Evolutionary conservation across 129 eudicot species (phyloP).

Genomic region (Glebionis coronaria): DNA sequence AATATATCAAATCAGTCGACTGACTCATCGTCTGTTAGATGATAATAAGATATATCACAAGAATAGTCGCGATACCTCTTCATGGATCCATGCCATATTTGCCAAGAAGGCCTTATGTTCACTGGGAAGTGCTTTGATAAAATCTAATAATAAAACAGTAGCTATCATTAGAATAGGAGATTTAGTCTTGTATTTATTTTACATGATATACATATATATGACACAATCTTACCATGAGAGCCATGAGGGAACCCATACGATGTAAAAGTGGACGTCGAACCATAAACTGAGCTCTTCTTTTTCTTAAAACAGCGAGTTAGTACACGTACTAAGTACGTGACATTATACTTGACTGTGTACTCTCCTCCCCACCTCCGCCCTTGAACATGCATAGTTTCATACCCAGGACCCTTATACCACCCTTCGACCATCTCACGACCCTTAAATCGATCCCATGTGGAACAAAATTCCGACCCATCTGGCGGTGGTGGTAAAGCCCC

Average conservation of each 20-base stretch:
- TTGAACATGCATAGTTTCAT: slow-evolving; percentile 76
- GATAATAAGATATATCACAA: background rate
- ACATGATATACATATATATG: background rate
- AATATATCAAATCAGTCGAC: background rate
- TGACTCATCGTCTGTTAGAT: background rate
- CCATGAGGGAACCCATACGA: slow-evolving; percentile 92
- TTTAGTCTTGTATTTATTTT: no score
- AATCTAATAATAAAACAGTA: slow-evolving; percentile 35
- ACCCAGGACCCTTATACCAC: slow-evolving; percentile 72
- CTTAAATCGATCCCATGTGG: slow-evolving; percentile 66
- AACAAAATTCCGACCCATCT: slow-evolving; percentile 49
- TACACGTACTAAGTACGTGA: no score
- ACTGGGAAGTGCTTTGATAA: slow-evolving; percentile 75
- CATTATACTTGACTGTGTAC: slow-evolving; percentile 43
- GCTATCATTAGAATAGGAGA: background rate
- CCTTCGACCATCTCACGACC: slow-evolving; percentile 72
- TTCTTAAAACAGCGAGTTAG: no score
- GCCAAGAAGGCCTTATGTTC: slow-evolving; percentile 83
- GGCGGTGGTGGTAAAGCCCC: slow-evolving; percentile 59
- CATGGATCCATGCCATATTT: slow-evolving; percentile 85
- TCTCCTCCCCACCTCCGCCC: slow-evolving; percentile 87
- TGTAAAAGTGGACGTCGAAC: slow-evolving; percentile 69
- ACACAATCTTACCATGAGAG: slow-evolving; percentile 54
- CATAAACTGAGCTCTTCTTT: slow-evolving; percentile 72
- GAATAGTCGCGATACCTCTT: slow-evolving; percentile 50